Evolutionary conservation across 345 rosid species (phyloP), one percentile per base, ranked within the genome.

Genomic region (Litchi chinensis): DNA sequence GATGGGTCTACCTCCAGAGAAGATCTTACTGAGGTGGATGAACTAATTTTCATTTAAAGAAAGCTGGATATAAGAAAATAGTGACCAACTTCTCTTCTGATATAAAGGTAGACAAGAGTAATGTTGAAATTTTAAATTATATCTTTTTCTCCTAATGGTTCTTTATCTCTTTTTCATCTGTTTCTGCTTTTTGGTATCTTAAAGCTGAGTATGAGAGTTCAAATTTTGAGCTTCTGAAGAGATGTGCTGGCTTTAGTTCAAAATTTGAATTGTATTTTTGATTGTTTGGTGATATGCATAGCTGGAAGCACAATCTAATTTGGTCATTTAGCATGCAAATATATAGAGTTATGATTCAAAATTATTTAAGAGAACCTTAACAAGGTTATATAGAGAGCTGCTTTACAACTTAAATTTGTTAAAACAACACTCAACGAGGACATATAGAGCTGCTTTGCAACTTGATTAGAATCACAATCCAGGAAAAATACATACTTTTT

Each of bases 1-100:
- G 85, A 90, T 96, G 98, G 94, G 95, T 82, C 89, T 94, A 86
- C 95, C 99, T 56, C 99, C 99, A 13, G 99, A 96, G 86, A 96
- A 96, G 86, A 96, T 96, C 80, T 85, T 96, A 71, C 70, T 96
- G 82, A 90, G 97, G 74, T 96, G 99, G 99, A 96, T 96, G 99
- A 96, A 96, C 1, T 26, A 26, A 26, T 79, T 96, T 96, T 83
- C 97, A 91, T 65, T 83, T 96, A 81, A 93, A 84, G 87, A 96
- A 96, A 88, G 21, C 95, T 39, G 85, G 83, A 82, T 93, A 94
- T 85, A 88, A 83, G 91, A 96, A 87, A 89, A 80, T 80, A 15
- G 91, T 96, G 65, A 85, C 99, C 44, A 96, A 96, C 81, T 96
- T 96, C 85, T 96, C 99, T 52, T 89, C 97, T 70, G 99, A 96